A percentile compares a stretch with the other conserved stretches of the same genome.
These are phyloP conservation scores for Malus hybrid DNA, from an alignment of 331 rosid species.

Conservation along the genomic window DNA sequence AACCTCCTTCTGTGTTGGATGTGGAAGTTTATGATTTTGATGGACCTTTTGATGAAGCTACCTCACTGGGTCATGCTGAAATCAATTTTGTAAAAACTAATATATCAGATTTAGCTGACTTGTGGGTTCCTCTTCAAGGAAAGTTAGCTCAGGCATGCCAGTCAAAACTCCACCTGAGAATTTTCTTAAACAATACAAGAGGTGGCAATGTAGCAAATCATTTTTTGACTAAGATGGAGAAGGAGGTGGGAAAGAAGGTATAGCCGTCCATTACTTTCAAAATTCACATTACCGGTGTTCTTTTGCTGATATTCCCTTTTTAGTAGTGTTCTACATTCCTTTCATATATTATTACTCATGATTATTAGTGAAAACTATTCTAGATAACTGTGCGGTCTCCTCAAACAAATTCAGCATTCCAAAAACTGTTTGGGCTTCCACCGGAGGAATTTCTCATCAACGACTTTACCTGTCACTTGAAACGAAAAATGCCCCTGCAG, in stretches of 20 bases:
- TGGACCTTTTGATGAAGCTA: slow-evolving; percentile 88
- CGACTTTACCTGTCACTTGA: slow-evolving; percentile 91
- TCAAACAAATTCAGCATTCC: slow-evolving; percentile 92
- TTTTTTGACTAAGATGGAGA: slow-evolving; percentile 90
- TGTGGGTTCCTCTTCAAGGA: slow-evolving; percentile 87
- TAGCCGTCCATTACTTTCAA: not conserved
- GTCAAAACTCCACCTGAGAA: slow-evolving; percentile 75
- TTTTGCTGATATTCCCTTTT: not conserved
- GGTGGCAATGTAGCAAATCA: slow-evolving; percentile 64
- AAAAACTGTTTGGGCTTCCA: slow-evolving; percentile 89
- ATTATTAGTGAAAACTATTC: slow-evolving; percentile 16
- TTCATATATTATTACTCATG: slow-evolving; percentile 19
- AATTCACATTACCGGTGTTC: slow-evolving; percentile 14
- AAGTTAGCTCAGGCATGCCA: slow-evolving; percentile 75
- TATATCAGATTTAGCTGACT: slow-evolving; percentile 81
- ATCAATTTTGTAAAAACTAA: slow-evolving; percentile 78
- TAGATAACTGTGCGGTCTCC: slow-evolving; percentile 93
- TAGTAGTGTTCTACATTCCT: not conserved
- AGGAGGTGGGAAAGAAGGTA: slow-evolving; percentile 99
- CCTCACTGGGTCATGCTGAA: slow-evolving; percentile 67
- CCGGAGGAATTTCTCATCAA: slow-evolving; percentile 95
- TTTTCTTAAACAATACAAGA: slow-evolving; percentile 84
- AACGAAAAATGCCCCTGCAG: slow-evolving; percentile 96
- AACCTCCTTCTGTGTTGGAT: slow-evolving; percentile 86
- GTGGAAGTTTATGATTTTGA: slow-evolving; percentile 84